A percentile compares a stretch with the other conserved stretches of the same genome.
Evolutionary conservation across 2,329 filamentous ascomycete genomes (phyloP).

Genomic region (Colletotrichum navitas): DNA sequence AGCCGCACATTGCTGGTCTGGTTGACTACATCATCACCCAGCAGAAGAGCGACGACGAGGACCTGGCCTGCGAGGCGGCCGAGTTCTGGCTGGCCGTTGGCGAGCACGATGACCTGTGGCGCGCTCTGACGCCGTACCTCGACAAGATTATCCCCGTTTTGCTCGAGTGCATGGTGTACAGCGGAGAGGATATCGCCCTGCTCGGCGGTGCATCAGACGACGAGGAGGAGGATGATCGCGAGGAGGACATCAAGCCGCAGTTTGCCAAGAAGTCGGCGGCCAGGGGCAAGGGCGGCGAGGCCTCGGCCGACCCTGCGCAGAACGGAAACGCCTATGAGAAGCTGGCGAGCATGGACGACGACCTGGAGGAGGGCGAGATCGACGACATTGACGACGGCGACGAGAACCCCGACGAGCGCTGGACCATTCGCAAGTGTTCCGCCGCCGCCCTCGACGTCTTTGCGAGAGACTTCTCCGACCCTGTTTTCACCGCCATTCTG

Average conservation of each 20-base stretch:
- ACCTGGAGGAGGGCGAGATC: constrained; percentile 89
- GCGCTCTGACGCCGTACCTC: constrained; percentile 81
- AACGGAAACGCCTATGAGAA: constrained; percentile 70
- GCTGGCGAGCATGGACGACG: constrained; percentile 73
- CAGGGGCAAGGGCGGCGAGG: constrained; percentile 67
- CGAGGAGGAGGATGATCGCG: constrained; percentile 90
- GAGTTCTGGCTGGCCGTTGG: constrained; percentile 98
- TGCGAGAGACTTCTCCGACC: constrained; percentile 87
- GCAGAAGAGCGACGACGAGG: constrained; percentile 88
- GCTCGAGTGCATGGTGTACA: constrained; percentile 95
- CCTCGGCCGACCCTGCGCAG: constrained; percentile 63
- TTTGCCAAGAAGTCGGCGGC: constrained; percentile 81
- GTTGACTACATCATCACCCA: constrained; percentile 95
- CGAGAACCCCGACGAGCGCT: constrained; percentile 87
- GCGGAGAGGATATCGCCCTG: constrained; percentile 89
- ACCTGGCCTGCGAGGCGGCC: constrained; percentile 92
- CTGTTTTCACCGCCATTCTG: constrained; percentile 91
- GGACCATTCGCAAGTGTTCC: constrained; percentile 97
- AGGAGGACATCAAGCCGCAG: constrained; percentile 90
- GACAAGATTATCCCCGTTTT: constrained; percentile 89
- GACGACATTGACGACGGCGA: constrained; percentile 78
- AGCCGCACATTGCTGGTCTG: constrained; percentile 87
- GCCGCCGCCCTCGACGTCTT: constrained; percentile 95
- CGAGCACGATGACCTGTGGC: constrained; percentile 85
- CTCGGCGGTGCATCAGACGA: constrained; percentile 89